Evolutionary conservation across 768 basidiomycete genomes (phyloP).

Genomic region (Boletus speciosus): DNA sequence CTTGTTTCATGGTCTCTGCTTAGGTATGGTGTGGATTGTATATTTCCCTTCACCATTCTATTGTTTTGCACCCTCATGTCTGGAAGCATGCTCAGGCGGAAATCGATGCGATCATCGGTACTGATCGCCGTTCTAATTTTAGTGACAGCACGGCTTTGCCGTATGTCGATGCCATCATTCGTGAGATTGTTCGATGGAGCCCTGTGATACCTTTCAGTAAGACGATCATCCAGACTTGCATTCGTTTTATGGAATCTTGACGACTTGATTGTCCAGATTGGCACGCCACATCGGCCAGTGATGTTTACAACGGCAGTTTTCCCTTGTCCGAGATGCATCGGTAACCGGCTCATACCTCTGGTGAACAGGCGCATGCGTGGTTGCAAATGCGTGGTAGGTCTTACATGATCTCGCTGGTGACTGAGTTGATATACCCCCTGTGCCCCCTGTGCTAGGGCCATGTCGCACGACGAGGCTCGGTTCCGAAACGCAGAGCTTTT

Average conservation of each 20-base stretch:
- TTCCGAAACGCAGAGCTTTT: constrained; percentile 9
- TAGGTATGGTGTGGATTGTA: constrained; percentile 5
- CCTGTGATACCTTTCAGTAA: not conserved
- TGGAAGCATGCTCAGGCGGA: constrained; percentile 6
- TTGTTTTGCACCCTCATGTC: not conserved
- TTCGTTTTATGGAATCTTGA: not conserved
- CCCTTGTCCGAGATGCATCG: not conserved
- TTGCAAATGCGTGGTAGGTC: constrained; percentile 10
- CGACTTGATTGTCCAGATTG: constrained; percentile 7
- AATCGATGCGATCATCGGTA: not conserved
- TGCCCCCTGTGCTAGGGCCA: not conserved
- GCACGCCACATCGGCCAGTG: constrained; percentile 17
- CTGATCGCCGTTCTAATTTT: not conserved
- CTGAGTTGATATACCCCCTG: not conserved
- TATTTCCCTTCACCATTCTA: constrained; percentile 2
- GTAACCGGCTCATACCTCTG: not conserved
- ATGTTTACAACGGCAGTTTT: constrained; percentile 20
- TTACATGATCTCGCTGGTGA: not conserved
- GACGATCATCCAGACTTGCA: not conserved
- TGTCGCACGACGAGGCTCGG: constrained; percentile 7
- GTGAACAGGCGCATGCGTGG: constrained; percentile 5
- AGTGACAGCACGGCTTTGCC: constrained; percentile 3
- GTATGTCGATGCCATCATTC: constrained; percentile 7
- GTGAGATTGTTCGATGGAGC: constrained; percentile 3
- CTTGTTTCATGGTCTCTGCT: not conserved